Conservation (phyloP, 352 stramenopile species). For the Phytophthora pluvialis region DNA sequence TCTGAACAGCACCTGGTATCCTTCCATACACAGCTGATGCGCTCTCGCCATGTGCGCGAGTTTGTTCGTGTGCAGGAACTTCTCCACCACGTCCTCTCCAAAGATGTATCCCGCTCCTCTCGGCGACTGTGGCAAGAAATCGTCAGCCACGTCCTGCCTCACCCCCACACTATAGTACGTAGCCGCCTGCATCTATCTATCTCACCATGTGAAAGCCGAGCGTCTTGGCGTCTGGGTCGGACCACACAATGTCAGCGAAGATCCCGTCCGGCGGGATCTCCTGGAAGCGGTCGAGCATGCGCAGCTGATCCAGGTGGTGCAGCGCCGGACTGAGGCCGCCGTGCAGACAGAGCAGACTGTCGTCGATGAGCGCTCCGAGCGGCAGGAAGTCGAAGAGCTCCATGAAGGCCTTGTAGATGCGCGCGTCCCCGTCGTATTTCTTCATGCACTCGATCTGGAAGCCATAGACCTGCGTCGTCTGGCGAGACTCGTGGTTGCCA, state of each 20-base stretch:
- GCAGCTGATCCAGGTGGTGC: constrained; percentile 93
- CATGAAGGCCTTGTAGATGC: constrained; percentile 82
- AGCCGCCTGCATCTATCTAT: constrained; percentile 45
- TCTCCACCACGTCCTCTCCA: constrained; percentile 83
- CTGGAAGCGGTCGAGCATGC: constrained; percentile 84
- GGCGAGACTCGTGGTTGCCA: constrained; percentile 95
- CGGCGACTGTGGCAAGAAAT: constrained; percentile 48
- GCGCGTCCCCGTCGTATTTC: constrained; percentile 80
- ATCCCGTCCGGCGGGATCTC: constrained; percentile 81
- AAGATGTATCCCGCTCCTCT: constrained; percentile 89
- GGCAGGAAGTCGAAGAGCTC: constrained; percentile 84
- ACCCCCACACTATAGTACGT: constrained; percentile 59
- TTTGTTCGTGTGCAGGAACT: constrained; percentile 86
- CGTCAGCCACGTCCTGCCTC: no score
- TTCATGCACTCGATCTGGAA: constrained; percentile 89
- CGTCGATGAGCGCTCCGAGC: constrained; percentile 81
- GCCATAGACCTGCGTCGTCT: constrained; percentile 83
- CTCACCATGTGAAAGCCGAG: constrained; percentile 86
- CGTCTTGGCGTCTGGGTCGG: constrained; percentile 80
- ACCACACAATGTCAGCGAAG: constrained; percentile 88
- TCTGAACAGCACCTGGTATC: constrained; percentile 78
- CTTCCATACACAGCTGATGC: constrained; percentile 89
- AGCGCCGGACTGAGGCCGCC: constrained; percentile 71
- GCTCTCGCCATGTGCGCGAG: constrained; percentile 80
- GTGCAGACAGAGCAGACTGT: constrained; percentile 71